Evolutionary conservation across 2,329 filamentous ascomycete species (phyloP).

Genomic region (Talaromyces atroroseus): DNA sequence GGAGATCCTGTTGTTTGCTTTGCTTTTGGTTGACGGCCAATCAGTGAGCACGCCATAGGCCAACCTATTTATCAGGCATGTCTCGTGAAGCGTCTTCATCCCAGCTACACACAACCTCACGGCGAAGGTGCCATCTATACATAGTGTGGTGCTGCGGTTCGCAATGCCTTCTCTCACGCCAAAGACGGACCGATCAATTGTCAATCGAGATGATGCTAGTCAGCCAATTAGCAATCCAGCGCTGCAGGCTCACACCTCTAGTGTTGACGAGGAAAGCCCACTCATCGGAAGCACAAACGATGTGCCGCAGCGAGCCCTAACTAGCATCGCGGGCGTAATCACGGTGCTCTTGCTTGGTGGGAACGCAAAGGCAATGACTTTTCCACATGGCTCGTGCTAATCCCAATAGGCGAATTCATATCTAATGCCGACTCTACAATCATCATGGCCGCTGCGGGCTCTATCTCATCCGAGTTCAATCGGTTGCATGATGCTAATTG

Average conservation of each 20-base stretch:
- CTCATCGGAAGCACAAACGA: neutral
- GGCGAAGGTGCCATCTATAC: neutral
- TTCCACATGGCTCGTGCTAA: neutral
- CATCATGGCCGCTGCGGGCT: constrained; percentile 60
- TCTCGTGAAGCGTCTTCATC: neutral
- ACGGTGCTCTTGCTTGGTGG: constrained; percentile 27
- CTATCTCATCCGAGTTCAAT: constrained; percentile 57
- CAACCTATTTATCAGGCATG: no score
- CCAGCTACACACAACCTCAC: neutral
- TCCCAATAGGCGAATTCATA: constrained; percentile 54
- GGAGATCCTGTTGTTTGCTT: neutral
- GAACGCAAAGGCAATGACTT: neutral
- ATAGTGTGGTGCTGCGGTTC: neutral
- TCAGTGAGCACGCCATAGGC: neutral
- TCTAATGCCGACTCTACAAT: constrained; percentile 60
- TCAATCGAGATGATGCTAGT: neutral
- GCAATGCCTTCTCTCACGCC: neutral
- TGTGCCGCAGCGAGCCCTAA: neutral
- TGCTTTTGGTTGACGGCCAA: neutral
- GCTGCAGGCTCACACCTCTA: neutral
- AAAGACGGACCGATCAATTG: neutral
- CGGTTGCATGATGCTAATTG: constrained; percentile 54
- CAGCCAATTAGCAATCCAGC: neutral
- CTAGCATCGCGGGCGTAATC: constrained; percentile 22
- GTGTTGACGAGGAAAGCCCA: constrained; percentile 2